These are phyloP conservation scores for Crassisporium funariophilum DNA, from an alignment of 768 basidiomycete genomes.

Conservation along the genomic window DNA sequence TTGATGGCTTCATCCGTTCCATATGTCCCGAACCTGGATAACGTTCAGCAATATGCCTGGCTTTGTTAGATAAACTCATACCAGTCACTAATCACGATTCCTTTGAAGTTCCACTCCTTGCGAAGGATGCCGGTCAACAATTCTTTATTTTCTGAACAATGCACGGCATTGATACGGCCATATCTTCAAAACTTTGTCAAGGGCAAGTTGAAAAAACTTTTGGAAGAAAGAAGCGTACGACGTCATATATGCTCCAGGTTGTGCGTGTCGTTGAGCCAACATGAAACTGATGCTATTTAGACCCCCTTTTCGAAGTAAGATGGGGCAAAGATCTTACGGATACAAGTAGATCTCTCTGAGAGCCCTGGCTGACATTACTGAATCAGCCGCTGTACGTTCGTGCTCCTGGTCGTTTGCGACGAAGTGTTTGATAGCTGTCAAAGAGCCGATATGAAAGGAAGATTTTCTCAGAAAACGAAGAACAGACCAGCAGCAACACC, in stretches of 20 bases:
- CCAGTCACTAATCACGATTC: constrained; percentile 81
- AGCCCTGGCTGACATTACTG: constrained; percentile 64
- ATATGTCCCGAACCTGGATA: constrained; percentile 68
- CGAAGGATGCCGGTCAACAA: constrained; percentile 68
- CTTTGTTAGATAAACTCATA: constrained; percentile 25
- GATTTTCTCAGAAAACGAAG: not conserved
- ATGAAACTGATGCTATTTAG: constrained; percentile 49
- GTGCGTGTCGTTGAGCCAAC: constrained; percentile 63
- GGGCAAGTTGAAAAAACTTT: not conserved
- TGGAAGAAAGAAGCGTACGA: constrained; percentile 38
- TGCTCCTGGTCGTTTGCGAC: constrained; percentile 76
- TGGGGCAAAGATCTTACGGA: constrained; percentile 44
- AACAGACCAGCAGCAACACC: constrained; percentile 59
- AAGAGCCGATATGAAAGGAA: not conserved
- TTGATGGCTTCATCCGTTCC: constrained; percentile 68
- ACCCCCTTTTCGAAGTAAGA: not conserved
- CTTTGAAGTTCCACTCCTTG: constrained; percentile 73
- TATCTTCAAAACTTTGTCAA: constrained; percentile 43
- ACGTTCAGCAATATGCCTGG: not conserved
- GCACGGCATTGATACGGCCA: constrained; percentile 71
- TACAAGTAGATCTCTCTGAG: constrained; percentile 74
- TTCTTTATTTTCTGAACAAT: constrained; percentile 67
- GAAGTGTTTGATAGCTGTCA: constrained; percentile 69
- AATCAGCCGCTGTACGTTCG: constrained; percentile 65
- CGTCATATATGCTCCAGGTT: constrained; percentile 70